phyloP scores from a whole-genome alignment of 371 early-diverging fungal species.

The Mortierella polycephala region DNA sequence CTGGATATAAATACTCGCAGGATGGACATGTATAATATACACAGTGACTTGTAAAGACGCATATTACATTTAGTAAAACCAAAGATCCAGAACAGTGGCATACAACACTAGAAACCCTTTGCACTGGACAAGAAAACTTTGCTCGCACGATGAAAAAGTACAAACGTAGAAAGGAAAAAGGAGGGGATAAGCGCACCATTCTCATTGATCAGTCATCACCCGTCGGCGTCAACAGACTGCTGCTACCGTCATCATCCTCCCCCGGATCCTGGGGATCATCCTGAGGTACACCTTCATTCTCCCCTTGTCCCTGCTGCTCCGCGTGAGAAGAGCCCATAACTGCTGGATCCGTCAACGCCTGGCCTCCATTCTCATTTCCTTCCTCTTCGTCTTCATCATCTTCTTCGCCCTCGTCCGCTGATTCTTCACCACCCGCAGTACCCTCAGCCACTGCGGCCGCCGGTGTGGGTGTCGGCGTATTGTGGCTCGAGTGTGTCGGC shows the following conservation, averaged over 20 bases:
- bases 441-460: too few relatives aligned
- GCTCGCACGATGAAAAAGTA: background rate
- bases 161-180: background rate
- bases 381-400: background rate
- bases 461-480: constrained; percentile 5
- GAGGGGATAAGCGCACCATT: background rate
- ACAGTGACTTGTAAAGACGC: too few relatives aligned
- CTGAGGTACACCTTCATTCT: background rate
- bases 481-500: constrained; percentile 5
- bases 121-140: too few relatives aligned
- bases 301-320: background rate
- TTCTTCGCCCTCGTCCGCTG: background rate
- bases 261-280: background rate
- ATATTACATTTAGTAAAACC: too few relatives aligned
- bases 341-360: background rate
- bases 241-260: constrained; percentile 26
- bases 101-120: too few relatives aligned
- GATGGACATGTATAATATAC: too few relatives aligned
- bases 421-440: background rate
- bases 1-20: too few relatives aligned
- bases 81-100: too few relatives aligned
- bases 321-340: background rate
- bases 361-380: background rate
- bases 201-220: constrained; percentile 24
- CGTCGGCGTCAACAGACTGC: constrained; percentile 37